Evolutionary conservation across 306 rosid genomes (phyloP), one percentile per base, ranked within the genome.

Genomic region (Cotoneaster glaucophyllus): DNA sequence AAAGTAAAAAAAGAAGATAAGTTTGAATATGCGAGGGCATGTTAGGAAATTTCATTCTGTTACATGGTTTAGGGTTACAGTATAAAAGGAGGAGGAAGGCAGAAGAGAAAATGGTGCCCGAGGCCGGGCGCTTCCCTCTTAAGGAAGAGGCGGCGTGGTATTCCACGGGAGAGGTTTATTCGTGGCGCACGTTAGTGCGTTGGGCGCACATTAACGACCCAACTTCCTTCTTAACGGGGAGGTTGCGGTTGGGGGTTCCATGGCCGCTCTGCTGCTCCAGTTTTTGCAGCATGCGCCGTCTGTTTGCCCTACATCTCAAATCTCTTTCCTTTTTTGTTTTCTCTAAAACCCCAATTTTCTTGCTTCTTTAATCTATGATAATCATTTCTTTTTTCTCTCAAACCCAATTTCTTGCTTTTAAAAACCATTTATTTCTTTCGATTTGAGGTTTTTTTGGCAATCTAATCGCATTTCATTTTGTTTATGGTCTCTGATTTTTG

Each of bases 41-140:
- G 9, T 64, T 18, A 2, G 69, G 69, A 19, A 52, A 4, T 26
- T 18, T 11, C n/a, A 4, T 17, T 67, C 39, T 11, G 2, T n/a
- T 43, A 24, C 4, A 13, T 1, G 32, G 53, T 44, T 11, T 75
- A 76, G 86, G 86, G 83, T 70, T 79, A 4, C 2, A 6, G 69
- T 48, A 26, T 48, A 62, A 28, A 64, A 45, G 0, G 11, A 39
- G 56, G 18, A 11, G 11, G 2, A 4, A 1, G 15, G 18, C 7
- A 39, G 52, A 37, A 19, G 29, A 12, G 25, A 21, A 25, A 67
- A 15, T 45, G 52, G 54, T 70, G 86, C 74, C 88, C 84, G 69
- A 81, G 88, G 88, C 88, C 88, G 88, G 79, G 88, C 85, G 88
- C 85, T 81, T 67, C 69, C 85, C 81, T 78, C 85, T 62, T 76